phyloP scores from a whole-genome alignment of 257 asterid species.

The Solanum sitiens region DNA sequence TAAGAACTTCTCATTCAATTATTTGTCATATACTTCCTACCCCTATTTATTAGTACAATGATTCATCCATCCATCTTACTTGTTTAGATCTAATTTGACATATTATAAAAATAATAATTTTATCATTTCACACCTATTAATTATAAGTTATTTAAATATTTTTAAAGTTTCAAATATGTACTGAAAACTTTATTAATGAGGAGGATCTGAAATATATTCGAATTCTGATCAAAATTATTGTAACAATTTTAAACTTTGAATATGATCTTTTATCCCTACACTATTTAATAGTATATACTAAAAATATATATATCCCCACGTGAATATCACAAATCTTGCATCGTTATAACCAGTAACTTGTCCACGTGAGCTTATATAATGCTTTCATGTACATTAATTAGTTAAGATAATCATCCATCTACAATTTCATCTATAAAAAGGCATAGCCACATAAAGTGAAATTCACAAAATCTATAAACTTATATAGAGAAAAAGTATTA shows the following conservation, averaged over 20 bases:
- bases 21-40: background rate
- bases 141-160: background rate
- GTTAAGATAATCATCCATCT: background rate
- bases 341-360: too few species aligned
- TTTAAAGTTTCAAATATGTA: background rate
- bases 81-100: too few species aligned
- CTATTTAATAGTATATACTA: too few species aligned
- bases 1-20: background rate
- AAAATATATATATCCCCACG: too few species aligned
- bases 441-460: background rate
- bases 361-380: too few species aligned
- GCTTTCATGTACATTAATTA: background rate
- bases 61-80: background rate
- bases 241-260: too few species aligned
- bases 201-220: accelerated
- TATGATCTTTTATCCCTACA: too few species aligned
- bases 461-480: background rate
- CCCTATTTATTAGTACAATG: background rate
- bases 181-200: background rate
- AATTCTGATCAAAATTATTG: too few species aligned
- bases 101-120: too few species aligned
- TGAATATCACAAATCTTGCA: too few species aligned
- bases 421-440: background rate
- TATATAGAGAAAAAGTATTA: background rate
- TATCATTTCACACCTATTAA: background rate